phyloP scores from a whole-genome alignment of 1,139 yeast species.

The Hyphopichia fennica region DNA sequence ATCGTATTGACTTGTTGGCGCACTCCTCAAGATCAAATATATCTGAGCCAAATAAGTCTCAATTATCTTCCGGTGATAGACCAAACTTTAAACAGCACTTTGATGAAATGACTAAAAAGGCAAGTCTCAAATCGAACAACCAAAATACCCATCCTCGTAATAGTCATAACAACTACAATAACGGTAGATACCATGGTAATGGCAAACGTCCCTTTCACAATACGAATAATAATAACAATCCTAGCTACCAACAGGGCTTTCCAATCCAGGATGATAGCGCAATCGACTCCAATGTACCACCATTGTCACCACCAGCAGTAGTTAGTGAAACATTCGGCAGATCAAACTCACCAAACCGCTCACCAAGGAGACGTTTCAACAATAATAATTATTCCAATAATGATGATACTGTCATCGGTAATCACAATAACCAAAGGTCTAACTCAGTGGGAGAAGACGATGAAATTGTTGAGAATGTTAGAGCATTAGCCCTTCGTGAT shows the following conservation, averaged over 20 bases:
- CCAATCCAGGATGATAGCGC: not conserved
- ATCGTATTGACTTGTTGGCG: slow-evolving; percentile 2
- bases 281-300: not conserved
- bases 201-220: not conserved
- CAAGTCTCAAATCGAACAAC: not conserved
- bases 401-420: not conserved
- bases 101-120: slow-evolving; percentile 19
- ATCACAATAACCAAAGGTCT: not conserved
- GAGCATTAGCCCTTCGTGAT: slow-evolving; percentile 1
- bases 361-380: not conserved
- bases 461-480: slow-evolving; percentile 2
- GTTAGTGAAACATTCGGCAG: not conserved
- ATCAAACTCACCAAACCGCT: not conserved
- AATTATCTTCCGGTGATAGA: slow-evolving; percentile 14
- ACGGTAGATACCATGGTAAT: not conserved
- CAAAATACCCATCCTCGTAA: not conserved
- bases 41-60: slow-evolving; percentile 2
- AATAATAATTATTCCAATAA: not conserved
- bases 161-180: not conserved
- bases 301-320: not conserved
- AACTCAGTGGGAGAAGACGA: not conserved
- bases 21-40: not conserved
- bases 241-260: not conserved
- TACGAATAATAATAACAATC: too few relatives aligned
- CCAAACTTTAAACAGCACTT: slow-evolving; percentile 37